Base-by-base conservation (phyloP, 306 rosid genomes). In the Cicer chorassanicum region DNA sequence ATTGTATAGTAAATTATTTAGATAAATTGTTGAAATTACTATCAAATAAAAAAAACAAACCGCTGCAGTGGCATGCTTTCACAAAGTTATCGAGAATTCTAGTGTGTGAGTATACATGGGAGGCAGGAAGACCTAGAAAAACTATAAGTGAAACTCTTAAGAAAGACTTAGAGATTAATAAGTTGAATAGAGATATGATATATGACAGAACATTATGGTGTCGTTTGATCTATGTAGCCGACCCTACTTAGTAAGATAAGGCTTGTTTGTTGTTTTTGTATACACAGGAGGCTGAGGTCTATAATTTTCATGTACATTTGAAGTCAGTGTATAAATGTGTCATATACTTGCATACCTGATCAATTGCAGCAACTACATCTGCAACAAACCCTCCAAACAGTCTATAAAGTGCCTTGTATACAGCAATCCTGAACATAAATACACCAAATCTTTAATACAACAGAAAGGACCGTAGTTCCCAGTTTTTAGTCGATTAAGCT, bases 341-440 rank as follows among this genome's bases (percentile, higher is more conserved):
- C 19, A 68, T 81, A 77, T 60, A 78, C 67, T 16, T 16, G 63
- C 62, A 36, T 72, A 95, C 99, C 98, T 90, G 99, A 87, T 95
- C 99, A 45, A 95, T 92, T 77, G 99, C 99, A 24, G 99, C 99
- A 41, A 95, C 99, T 13, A 95, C 99, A 86, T 95, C 99, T 9
- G 98, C 93, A 78, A 95, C 85, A 86, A 80, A 95, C 46, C 99
- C 99, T 76, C 99, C 99, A 81, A 95, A 95, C 48, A 92, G 87
- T 84, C 97, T 87, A 83, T 95, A 95, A 64, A 95, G 90, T 62
- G 99, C 98, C 86, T 95, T 95, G 81, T 95, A 95, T 60, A 92
- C 99, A 65, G 99, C 99, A 86, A 95, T 90, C 89, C 99, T 95
- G 87, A 65, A 83, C 60, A 83, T 67, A 78, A 48, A 76, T 16